phyloP scores from a whole-genome alignment of 1,284 basidiomycete genomes.

The Fistulinella cinereoalba region DNA sequence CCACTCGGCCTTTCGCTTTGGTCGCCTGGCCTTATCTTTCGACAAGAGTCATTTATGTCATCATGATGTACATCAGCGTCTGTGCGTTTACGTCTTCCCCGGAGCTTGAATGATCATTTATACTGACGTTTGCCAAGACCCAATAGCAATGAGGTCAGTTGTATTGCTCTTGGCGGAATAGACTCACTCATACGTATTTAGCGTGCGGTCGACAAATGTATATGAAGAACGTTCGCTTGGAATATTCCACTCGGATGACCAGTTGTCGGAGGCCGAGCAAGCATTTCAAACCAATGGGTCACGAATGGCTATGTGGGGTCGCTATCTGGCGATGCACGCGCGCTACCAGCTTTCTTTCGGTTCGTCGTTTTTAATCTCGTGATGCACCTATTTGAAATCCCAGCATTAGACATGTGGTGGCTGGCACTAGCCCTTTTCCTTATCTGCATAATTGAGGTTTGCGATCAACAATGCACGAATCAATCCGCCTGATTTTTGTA shows the following conservation, averaged over 20 bases:
- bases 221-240: slow-evolving; percentile 91
- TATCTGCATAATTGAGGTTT: slow-evolving; percentile 84
- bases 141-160: slow-evolving; percentile 69
- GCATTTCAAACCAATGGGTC: slow-evolving; percentile 46
- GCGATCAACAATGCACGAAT: slow-evolving; percentile 12
- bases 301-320: slow-evolving; percentile 67
- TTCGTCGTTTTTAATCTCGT: slow-evolving; percentile 29
- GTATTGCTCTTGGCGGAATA: background rate
- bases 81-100: slow-evolving; percentile 57
- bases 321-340: slow-evolving; percentile 76
- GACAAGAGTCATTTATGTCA: slow-evolving; percentile 73
- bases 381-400: background rate
- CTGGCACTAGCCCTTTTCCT: slow-evolving; percentile 74
- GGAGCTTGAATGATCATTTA: slow-evolving; percentile 6
- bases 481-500: slow-evolving; percentile 3
- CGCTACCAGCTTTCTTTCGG: slow-evolving; percentile 87
- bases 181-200: slow-evolving; percentile 26
- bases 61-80: slow-evolving; percentile 86
- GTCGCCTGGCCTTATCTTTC: slow-evolving; percentile 5
- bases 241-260: slow-evolving; percentile 57
- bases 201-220: slow-evolving; percentile 96
- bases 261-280: slow-evolving; percentile 47
- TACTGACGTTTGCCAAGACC: slow-evolving; percentile 42
- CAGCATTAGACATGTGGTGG: slow-evolving; percentile 83
- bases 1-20: background rate